A percentile compares a stretch with the other conserved stretches of the same genome.
Evolutionary conservation across 2,329 filamentous ascomycete species (phyloP).

Genomic region (Ascosphaera aggregata): DNA sequence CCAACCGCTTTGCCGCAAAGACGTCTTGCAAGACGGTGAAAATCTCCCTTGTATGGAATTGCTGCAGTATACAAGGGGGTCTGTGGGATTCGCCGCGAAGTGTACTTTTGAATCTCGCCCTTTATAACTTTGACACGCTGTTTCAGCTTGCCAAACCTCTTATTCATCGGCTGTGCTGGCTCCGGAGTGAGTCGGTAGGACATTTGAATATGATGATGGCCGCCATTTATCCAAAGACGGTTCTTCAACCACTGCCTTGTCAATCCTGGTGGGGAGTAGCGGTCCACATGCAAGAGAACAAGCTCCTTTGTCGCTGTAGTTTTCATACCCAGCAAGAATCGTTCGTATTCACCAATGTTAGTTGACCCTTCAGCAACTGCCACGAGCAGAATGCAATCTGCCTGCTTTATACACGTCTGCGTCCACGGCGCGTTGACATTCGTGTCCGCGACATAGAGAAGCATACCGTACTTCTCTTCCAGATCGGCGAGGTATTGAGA

Average conservation of each 20-base stretch:
- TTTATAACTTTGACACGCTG: slow-evolving; percentile 85
- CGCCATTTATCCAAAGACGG: slow-evolving; percentile 92
- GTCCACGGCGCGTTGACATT: slow-evolving; percentile 97
- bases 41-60: slow-evolving; percentile 86
- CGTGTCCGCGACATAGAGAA: slow-evolving; percentile 90
- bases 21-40: slow-evolving; percentile 72
- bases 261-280: slow-evolving; percentile 63
- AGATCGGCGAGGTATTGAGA: slow-evolving; percentile 91
- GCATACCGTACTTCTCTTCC: slow-evolving; percentile 90
- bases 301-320: slow-evolving; percentile 87
- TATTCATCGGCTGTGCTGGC: slow-evolving; percentile 49
- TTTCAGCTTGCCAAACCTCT: slow-evolving; percentile 68
- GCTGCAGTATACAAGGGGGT: slow-evolving; percentile 77
- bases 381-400: slow-evolving; percentile 85
- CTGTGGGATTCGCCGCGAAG: slow-evolving; percentile 73
- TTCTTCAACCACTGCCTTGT: slow-evolving; percentile 81
- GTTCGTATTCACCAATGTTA: slow-evolving; percentile 83
- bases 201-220: slow-evolving; percentile 97
- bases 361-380: slow-evolving; percentile 78
- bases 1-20: slow-evolving; percentile 89
- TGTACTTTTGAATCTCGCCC: slow-evolving; percentile 96
- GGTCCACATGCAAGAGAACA: slow-evolving; percentile 69
- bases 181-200: slow-evolving; percentile 54
- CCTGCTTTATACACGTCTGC: slow-evolving; percentile 89
- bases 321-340: slow-evolving; percentile 90